Evolutionary conservation across 108 stramenopile species (phyloP).

Genomic region (Skeletonema menzelii): DNA sequence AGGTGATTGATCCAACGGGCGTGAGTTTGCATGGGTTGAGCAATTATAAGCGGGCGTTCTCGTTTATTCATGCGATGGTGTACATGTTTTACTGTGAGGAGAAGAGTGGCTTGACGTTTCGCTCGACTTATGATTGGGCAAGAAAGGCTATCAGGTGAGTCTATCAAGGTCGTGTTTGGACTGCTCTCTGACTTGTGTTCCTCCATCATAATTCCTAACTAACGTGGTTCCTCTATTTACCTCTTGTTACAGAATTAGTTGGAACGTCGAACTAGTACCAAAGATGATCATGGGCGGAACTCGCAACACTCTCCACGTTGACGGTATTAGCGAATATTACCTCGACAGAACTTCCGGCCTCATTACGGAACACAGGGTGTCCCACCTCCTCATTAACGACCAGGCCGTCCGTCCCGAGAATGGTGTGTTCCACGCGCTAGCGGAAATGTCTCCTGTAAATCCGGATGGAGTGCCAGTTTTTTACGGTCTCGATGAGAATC

Average conservation of each 20-base stretch:
- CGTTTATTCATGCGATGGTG: slow-evolving; percentile 70
- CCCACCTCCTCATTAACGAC: slow-evolving; percentile 73
- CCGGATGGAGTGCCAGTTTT: slow-evolving; percentile 39
- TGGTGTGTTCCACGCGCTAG: slow-evolving; percentile 66
- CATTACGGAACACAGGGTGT: slow-evolving; percentile 73
- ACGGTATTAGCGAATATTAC: slow-evolving; percentile 83
- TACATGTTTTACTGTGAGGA: slow-evolving; percentile 74
- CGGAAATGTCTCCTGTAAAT: slow-evolving; percentile 33
- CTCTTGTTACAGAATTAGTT: slow-evolving; percentile 50
- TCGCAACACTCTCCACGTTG: slow-evolving; percentile 68
- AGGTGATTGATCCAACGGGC: slow-evolving; percentile 76
- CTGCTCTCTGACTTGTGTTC: not conserved
- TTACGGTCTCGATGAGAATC: not conserved
- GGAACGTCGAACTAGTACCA: slow-evolving; percentile 83
- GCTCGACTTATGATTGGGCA: slow-evolving; percentile 75
- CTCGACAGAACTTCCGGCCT: slow-evolving; percentile 62
- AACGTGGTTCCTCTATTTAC: not conserved
- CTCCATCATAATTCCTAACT: not conserved
- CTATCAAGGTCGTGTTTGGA: not conserved
- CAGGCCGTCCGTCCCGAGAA: slow-evolving; percentile 58
- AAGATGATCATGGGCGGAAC: slow-evolving; percentile 68
- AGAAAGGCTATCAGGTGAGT: slow-evolving; percentile 69
- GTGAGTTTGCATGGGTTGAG: slow-evolving; percentile 69
- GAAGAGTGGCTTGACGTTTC: slow-evolving; percentile 56
- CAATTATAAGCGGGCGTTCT: slow-evolving; percentile 70